Evolutionary conservation across 2,329 filamentous ascomycete genomes (phyloP).

Genomic region (Ceratocystis cacaofunesta): DNA sequence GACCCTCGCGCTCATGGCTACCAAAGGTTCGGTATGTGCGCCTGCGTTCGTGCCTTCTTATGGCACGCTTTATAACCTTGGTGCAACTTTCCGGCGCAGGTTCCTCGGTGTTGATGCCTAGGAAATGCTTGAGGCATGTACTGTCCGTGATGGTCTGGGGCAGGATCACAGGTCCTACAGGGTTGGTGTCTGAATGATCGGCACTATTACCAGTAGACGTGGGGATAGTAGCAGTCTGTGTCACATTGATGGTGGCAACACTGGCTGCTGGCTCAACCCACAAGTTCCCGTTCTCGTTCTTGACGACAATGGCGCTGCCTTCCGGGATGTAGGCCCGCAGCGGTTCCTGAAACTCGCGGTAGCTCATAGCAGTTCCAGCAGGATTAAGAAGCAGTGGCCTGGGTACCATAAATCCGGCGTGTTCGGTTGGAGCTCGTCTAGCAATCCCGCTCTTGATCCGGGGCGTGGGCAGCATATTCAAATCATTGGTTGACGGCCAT

Average conservation of each 20-base stretch:
- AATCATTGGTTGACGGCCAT: background rate
- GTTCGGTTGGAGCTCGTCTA: background rate
- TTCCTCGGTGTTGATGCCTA: background rate
- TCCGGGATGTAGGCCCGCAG: background rate
- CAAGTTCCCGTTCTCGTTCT: background rate
- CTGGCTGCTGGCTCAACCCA: background rate
- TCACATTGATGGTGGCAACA: background rate
- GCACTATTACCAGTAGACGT: background rate
- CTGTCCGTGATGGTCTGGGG: background rate
- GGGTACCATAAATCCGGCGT: background rate
- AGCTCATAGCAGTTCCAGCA: background rate
- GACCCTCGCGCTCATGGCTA: background rate
- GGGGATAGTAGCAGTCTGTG: background rate
- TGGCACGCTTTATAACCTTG: background rate
- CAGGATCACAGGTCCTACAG: background rate
- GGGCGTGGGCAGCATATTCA: background rate
- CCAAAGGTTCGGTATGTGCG: background rate
- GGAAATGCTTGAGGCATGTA: background rate
- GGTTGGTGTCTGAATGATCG: background rate
- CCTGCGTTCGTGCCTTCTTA: background rate
- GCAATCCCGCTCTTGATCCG: background rate
- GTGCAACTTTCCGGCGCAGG: background rate
- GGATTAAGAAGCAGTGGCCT: background rate
- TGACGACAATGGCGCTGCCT: slow-evolving; percentile 2
- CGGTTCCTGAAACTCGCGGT: slow-evolving; percentile 1